phyloP scores from a whole-genome alignment of 2,329 filamentous ascomycete species.

The Colletotrichum tofieldiae region DNA sequence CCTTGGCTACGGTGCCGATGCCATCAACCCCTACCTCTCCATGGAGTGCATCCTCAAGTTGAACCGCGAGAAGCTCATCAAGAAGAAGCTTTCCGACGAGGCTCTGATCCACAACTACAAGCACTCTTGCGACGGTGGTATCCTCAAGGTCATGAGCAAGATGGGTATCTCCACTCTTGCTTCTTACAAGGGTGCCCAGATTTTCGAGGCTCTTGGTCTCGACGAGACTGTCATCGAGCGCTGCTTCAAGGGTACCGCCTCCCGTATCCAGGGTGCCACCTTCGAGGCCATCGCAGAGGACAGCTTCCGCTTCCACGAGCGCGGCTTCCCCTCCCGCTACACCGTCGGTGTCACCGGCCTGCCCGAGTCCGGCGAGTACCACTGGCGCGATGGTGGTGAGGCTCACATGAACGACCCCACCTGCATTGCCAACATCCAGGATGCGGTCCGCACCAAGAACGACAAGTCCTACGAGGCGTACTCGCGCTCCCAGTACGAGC shows the following conservation, averaged over 20 bases:
- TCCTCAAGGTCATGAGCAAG: slow-evolving; percentile 99
- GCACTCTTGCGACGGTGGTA: slow-evolving; percentile 95
- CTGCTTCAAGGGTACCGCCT: slow-evolving; percentile 95
- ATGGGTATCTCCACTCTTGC: slow-evolving; percentile 99
- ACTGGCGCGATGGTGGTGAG: slow-evolving; percentile 97
- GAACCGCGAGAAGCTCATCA: slow-evolving; percentile 91
- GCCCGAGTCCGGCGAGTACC: slow-evolving; percentile 94
- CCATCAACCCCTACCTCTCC: slow-evolving; percentile 93
- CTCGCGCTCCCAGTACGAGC: slow-evolving; percentile 92
- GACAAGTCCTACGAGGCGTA: slow-evolving; percentile 99
- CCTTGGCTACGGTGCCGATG: slow-evolving; percentile 94
- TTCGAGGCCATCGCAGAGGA: slow-evolving; percentile 96
- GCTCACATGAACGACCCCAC: slow-evolving; percentile 95
- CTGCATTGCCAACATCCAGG: slow-evolving; percentile 96
- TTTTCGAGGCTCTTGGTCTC: slow-evolving; percentile 95
- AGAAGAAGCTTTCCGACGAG: slow-evolving; percentile 88
- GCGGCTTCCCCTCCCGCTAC: slow-evolving; percentile 86
- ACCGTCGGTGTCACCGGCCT: slow-evolving; percentile 85
- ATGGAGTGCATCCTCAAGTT: slow-evolving; percentile 98
- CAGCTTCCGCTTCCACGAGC: slow-evolving; percentile 94
- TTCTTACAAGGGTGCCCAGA: slow-evolving; percentile 98
- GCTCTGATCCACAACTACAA: slow-evolving; percentile 95
- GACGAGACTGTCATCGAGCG: slow-evolving; percentile 93
- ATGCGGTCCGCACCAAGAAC: slow-evolving; percentile 96
- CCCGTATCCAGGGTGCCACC: slow-evolving; percentile 93